Conservation (phyloP, 208 protist genomes). For the Wallacemonas collosoma region DNA sequence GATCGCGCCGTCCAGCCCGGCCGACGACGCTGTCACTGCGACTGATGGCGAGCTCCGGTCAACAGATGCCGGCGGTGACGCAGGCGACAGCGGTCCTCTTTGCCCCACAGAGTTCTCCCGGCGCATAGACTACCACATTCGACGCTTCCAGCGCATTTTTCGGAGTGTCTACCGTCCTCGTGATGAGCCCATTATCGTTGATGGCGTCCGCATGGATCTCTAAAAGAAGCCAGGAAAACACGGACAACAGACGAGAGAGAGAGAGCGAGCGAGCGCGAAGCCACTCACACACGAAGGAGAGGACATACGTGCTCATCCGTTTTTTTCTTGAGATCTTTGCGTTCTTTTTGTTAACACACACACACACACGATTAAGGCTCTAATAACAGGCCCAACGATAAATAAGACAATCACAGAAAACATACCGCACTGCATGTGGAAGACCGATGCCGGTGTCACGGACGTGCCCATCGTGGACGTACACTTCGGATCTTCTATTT, state of each 20-base stretch:
- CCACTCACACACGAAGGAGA: no score
- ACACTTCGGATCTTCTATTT: no score
- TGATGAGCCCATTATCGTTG: slow-evolving; percentile 72
- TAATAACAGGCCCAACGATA: neutral
- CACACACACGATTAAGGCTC: neutral
- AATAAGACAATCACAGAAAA: neutral
- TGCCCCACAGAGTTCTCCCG: slow-evolving; percentile 37
- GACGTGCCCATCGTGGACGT: no score
- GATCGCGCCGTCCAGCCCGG: no score
- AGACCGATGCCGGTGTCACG: no score
- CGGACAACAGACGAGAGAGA: neutral
- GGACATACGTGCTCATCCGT: neutral
- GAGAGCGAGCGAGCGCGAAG: neutral
- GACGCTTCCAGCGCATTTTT: slow-evolving; percentile 54
- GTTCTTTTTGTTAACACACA: slow-evolving; percentile 12
- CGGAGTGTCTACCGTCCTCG: slow-evolving; percentile 53
- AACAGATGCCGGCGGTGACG: neutral
- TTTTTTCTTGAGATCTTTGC: slow-evolving; percentile 15
- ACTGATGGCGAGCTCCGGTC: neutral
- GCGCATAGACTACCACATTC: slow-evolving; percentile 39
- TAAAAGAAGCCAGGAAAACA: slow-evolving; percentile 3
- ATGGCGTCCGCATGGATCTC: slow-evolving; percentile 71
- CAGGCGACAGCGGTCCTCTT: slow-evolving; percentile 17
- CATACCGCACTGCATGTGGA: neutral
- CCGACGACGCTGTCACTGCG: no score